Conservation (phyloP, 768 basidiomycete genomes). For the Boletus rex-veris region DNA sequence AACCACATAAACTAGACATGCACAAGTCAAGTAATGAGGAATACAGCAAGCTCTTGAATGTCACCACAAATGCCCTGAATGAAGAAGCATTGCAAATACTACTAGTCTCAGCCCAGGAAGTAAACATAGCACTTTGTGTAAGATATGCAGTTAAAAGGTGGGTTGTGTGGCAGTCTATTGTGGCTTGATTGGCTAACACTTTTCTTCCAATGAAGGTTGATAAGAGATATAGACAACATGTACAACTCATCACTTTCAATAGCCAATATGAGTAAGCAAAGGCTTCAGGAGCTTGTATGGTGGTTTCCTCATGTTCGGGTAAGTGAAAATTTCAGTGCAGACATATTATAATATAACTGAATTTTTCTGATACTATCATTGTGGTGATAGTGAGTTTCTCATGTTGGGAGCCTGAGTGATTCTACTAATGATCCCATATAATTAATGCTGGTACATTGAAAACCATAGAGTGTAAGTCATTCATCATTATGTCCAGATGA, state of each 20-base stretch:
- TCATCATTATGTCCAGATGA: too few species aligned
- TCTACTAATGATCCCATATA: too few species aligned
- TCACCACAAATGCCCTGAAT: background rate
- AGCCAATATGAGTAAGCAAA: rapidly evolving
- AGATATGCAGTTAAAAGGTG: background rate
- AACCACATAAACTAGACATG: background rate
- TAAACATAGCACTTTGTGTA: constrained; percentile 1
- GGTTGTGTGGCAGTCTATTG: background rate
- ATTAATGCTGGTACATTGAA: too few species aligned
- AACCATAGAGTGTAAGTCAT: too few species aligned
- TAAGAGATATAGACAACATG: background rate
- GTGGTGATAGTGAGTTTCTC: too few species aligned
- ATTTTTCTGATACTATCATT: too few species aligned
- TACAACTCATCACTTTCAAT: background rate
- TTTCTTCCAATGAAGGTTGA: background rate
- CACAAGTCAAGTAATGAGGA: background rate
- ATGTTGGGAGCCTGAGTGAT: too few species aligned
- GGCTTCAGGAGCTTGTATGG: background rate
- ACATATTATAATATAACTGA: background rate
- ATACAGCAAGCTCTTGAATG: background rate
- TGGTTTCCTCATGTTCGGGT: background rate
- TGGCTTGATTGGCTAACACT: too few species aligned
- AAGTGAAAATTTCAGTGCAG: background rate
- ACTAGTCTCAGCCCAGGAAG: constrained; percentile 1
- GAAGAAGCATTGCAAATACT: background rate